Evolutionary conservation across 768 basidiomycete genomes (phyloP).

Genomic region (Suillus decipiens): DNA sequence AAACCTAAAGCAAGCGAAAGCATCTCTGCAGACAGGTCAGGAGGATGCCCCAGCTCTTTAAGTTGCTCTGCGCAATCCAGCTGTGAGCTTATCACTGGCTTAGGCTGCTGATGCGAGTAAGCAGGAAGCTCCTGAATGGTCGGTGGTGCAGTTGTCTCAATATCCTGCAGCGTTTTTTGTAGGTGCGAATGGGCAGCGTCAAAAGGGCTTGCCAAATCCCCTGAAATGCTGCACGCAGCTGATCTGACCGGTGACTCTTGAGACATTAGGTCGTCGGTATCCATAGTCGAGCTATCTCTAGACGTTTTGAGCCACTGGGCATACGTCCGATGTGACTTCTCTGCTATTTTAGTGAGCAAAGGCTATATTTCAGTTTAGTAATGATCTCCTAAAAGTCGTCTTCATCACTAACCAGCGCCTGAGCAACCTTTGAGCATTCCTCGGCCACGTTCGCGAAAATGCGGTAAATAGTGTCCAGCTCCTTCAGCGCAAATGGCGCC

Average conservation of each 20-base stretch:
- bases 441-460: conserved; percentile 59
- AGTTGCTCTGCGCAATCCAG: conserved; percentile 22
- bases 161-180: conserved; percentile 24
- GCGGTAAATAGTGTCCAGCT: conserved; percentile 57
- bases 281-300: conserved; percentile 25
- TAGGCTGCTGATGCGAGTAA: conserved; percentile 23
- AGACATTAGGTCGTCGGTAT: conserved; percentile 28
- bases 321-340: conserved; percentile 51
- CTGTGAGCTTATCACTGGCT: conserved; percentile 10
- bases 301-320: conserved; percentile 37
- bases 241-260: conserved; percentile 6
- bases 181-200: conserved; percentile 26
- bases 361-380: conserved; percentile 37
- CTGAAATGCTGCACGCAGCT: conserved; percentile 5
- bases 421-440: conserved; percentile 60
- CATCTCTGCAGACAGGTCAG: conserved; percentile 36
- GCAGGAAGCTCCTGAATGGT: conserved; percentile 24
- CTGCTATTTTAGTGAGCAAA: conserved; percentile 55
- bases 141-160: conserved; percentile 24
- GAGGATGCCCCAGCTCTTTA: conserved; percentile 20
- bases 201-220: conserved; percentile 20
- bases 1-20: conserved; percentile 32
- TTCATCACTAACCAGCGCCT: conserved; percentile 50
- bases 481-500: conserved; percentile 58
- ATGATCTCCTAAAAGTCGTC: not conserved